phyloP scores from a whole-genome alignment of 2,329 filamentous ascomycete species.

The Orbilia blumenaviensis region DNA sequence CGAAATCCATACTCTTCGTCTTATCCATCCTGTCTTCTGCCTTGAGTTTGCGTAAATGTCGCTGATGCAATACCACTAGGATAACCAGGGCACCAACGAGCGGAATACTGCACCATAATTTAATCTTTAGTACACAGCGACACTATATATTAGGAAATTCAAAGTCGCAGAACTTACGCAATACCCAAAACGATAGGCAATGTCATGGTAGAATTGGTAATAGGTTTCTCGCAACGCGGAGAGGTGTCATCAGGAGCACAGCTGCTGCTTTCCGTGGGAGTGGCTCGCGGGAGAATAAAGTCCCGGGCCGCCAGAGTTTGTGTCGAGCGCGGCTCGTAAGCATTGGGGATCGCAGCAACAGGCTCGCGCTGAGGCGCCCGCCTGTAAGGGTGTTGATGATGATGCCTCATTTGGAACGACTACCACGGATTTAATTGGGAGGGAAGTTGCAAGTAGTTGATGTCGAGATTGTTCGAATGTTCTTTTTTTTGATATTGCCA shows the following conservation, averaged over 20 bases:
- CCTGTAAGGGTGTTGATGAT: slow-evolving; percentile 55
- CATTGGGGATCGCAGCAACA: slow-evolving; percentile 31
- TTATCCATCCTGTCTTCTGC: slow-evolving; percentile 85
- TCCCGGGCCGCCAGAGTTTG: slow-evolving; percentile 26
- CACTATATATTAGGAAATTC: slow-evolving; percentile 53
- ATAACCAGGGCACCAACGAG: slow-evolving; percentile 73
- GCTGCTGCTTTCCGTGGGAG: slow-evolving; percentile 55
- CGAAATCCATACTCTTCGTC: slow-evolving; percentile 92
- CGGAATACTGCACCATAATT: slow-evolving; percentile 71
- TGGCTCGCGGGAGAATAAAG: slow-evolving; percentile 24
- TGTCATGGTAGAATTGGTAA: slow-evolving; percentile 67
- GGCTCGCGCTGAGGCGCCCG: slow-evolving; percentile 26
- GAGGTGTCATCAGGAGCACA: slow-evolving; percentile 61
- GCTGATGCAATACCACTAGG: slow-evolving; percentile 79
- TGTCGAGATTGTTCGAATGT: background rate
- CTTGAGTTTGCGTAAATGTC: slow-evolving; percentile 75
- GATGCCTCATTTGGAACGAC: slow-evolving; percentile 53
- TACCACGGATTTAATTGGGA: background rate
- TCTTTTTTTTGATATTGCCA: background rate
- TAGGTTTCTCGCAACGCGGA: slow-evolving; percentile 69
- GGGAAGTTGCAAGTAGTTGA: background rate
- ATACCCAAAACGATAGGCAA: slow-evolving; percentile 75
- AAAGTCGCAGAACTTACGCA: slow-evolving; percentile 68
- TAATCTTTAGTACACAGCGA: slow-evolving; percentile 6
- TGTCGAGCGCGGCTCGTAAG: slow-evolving; percentile 14